Evolutionary conservation across 2,329 filamentous ascomycete species (phyloP).

Genomic region (Aspergillus neoniger): DNA sequence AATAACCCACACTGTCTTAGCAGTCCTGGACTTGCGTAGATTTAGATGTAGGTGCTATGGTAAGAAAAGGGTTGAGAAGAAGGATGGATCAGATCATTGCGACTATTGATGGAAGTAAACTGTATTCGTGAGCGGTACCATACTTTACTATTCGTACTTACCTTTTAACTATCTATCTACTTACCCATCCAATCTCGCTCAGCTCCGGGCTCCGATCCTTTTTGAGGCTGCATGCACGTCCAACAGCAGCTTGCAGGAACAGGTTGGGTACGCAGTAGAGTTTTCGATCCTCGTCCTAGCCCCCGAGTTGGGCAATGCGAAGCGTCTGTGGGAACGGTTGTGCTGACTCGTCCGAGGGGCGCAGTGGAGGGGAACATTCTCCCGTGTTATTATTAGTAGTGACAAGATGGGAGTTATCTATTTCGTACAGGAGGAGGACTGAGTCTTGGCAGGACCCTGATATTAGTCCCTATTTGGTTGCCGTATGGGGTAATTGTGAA

Average conservation of each 20-base stretch:
- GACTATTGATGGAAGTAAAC: not conserved
- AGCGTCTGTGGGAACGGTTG: not conserved
- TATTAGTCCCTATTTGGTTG: conserved; percentile 1
- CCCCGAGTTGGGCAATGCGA: not conserved
- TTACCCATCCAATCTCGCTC: not conserved
- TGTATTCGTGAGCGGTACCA: not conserved
- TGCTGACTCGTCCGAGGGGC: not conserved
- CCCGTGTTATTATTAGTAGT: not conserved
- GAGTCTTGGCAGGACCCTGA: conserved; percentile 3
- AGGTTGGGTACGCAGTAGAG: conserved; percentile 4
- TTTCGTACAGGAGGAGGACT: conserved; percentile 5
- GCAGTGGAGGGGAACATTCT: not conserved
- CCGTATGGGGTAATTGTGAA: conserved; percentile 4
- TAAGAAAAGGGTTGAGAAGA: not conserved
- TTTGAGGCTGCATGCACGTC: conserved; percentile 7
- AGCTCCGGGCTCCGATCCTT: not conserved
- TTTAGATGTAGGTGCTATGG: not conserved
- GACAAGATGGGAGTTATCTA: not conserved
- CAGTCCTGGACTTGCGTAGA: not conserved
- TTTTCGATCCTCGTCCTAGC: not conserved
- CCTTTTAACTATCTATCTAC: not conserved
- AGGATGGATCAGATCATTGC: not conserved
- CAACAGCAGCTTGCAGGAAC: conserved; percentile 13
- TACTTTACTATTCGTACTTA: not conserved
- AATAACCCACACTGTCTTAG: not conserved